Evolutionary conservation across 352 stramenopile genomes (phyloP).

Genomic region (Phytophthora megakarya): DNA sequence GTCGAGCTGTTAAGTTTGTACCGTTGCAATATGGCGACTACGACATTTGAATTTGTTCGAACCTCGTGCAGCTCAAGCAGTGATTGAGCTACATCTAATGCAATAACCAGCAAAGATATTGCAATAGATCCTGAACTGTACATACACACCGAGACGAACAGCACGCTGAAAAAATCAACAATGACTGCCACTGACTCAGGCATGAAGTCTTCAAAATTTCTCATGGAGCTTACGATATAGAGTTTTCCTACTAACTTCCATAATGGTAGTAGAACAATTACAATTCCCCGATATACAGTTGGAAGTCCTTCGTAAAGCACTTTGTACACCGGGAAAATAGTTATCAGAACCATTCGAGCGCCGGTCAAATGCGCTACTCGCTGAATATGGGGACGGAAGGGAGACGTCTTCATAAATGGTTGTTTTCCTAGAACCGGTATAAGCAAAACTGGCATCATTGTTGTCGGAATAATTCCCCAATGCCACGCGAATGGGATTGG

Average conservation of each 20-base stretch:
- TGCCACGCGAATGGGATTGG: conserved; percentile 10
- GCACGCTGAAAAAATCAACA: conserved; percentile 17
- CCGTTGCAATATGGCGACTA: not conserved
- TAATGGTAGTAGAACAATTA: not conserved
- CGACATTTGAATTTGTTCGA: not conserved
- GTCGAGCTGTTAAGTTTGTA: not conserved
- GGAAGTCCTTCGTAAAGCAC: not conserved
- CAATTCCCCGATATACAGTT: not conserved
- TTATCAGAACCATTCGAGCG: conserved; percentile 1
- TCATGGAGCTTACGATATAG: not conserved
- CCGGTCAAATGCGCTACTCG: not conserved
- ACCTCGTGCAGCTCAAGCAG: conserved; percentile 3
- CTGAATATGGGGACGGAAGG: not conserved
- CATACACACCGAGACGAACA: conserved; percentile 22
- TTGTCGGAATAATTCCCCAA: not conserved
- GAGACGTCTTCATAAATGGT: not conserved
- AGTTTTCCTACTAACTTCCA: conserved; percentile 3
- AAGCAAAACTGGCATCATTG: not conserved
- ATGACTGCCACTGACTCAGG: conserved; percentile 11
- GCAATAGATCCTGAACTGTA: conserved; percentile 7
- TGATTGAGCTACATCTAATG: conserved; percentile 1
- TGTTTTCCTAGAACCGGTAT: not conserved
- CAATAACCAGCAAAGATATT: not conserved
- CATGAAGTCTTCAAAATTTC: conserved; percentile 7
- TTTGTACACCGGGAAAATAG: conserved; percentile 9